Base-by-base conservation (phyloP, 2,329 filamentous ascomycete species). In the Paraconiothyrium brasiliense region DNA sequence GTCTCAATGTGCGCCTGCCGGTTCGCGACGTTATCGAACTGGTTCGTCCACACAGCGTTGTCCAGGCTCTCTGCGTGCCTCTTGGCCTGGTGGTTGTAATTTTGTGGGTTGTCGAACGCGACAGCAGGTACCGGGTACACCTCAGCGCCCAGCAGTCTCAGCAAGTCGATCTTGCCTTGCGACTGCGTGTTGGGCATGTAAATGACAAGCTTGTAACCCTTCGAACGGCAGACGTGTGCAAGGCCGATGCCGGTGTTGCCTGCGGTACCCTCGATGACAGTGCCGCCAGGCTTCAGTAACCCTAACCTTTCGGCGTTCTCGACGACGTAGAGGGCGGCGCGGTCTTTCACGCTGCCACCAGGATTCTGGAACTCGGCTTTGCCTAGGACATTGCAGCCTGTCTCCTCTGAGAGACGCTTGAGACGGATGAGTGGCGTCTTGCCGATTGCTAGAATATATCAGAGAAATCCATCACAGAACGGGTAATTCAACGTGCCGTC, bases 181-280 rank as follows among this genome's bases (percentile, higher is more conserved):
- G 94, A 97, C 83, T 98, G 95, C 52, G 94, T 98, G 84, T 99
- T 92, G 72, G 95, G 95, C 95, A 99, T 98, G 88, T 98, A 99
- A 78, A 99, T 99, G 76, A 98, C 94, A 54, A 97, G 89, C 78
- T 91, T 91, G 86, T 99, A 98, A 44, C 94, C 95, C 72, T 90
- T 91, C 41, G 90, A 92, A 63, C 94, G 89, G 83, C 95, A 98
- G 59, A 99, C 95, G 82, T 98, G 95, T 22, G 95, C 95, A 47
- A 99, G 90, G 1, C 95, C 95, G 79, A 99, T 99, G 67, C 95
- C 95, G 34, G 95, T 99, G 84, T 98, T 99, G 57, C 95, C 95
- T 0, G 95, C 95, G 5, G 95, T 99, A 64, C 95, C 95, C 82
- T 99, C 95, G 61, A 99, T 91, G 13, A 99, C 94, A 22, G 95